Evolutionary conservation across 805 yeast genomes (phyloP).

Genomic region (Schwanniomyces yamadae): DNA sequence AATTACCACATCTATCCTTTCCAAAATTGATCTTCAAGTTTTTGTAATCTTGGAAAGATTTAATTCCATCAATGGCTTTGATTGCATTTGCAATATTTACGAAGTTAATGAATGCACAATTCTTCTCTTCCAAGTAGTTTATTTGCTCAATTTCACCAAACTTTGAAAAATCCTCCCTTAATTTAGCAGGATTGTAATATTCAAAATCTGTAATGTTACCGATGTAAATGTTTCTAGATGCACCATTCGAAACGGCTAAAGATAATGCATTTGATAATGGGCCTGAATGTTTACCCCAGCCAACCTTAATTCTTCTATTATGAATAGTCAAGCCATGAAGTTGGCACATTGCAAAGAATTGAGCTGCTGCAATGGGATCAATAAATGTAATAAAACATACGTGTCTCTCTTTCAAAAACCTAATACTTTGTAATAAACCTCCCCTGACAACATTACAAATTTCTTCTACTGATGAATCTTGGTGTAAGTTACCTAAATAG

Average conservation of each 20-base stretch:
- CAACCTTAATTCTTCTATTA: conserved; percentile 82
- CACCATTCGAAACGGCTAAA: conserved; percentile 89
- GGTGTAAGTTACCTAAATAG: conserved; percentile 86
- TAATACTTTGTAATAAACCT: conserved; percentile 82
- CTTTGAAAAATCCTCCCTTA: conserved; percentile 70
- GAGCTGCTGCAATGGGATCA: conserved; percentile 97
- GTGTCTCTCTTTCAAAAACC: conserved; percentile 79
- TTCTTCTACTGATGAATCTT: conserved; percentile 85
- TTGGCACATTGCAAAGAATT: conserved; percentile 91
- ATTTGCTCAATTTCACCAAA: conserved; percentile 96
- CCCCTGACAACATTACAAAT: conserved; percentile 96
- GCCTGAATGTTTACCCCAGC: conserved; percentile 98
- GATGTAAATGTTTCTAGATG: conserved; percentile 87
- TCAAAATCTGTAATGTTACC: conserved; percentile 61
- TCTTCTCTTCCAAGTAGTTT: conserved; percentile 77
- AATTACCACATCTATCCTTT: conserved; percentile 92
- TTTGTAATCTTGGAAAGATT: conserved; percentile 62
- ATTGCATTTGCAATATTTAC: conserved; percentile 90
- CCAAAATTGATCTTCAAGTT: conserved; percentile 85
- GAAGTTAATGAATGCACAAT: conserved; percentile 89
- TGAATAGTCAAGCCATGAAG: conserved; percentile 86
- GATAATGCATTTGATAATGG: conserved; percentile 84
- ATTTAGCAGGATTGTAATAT: conserved; percentile 53
- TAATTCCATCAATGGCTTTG: conserved; percentile 87
- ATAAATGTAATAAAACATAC: conserved; percentile 94